These are phyloP conservation scores for Eucalyptus pauciflora DNA, from an alignment of 345 rosid genomes.

Conservation along the genomic window DNA sequence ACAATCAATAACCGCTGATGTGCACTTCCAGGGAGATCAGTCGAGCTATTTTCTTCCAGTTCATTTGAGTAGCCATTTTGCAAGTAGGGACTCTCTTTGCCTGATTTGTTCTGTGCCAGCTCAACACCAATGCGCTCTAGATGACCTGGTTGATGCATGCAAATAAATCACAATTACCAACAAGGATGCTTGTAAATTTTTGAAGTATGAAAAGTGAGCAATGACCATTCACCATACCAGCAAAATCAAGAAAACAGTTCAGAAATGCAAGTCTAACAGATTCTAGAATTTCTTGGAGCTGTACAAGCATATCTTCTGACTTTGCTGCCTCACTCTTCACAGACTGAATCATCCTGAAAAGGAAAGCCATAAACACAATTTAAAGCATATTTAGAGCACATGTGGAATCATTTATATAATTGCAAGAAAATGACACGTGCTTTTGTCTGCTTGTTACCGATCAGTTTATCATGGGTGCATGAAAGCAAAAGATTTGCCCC, in stretches of 20 bases:
- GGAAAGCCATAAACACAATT: neutral
- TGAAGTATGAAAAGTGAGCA: neutral
- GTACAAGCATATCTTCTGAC: conserved; percentile 66
- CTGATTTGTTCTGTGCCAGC: conserved; percentile 34
- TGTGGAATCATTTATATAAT: neutral
- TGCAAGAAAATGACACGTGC: neutral
- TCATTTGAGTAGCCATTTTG: conserved; percentile 60
- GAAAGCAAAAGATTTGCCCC: neutral
- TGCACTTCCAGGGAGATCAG: conserved; percentile 53
- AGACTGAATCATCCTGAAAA: conserved; percentile 75
- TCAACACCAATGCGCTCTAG: conserved; percentile 54
- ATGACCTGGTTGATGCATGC: conserved; percentile 25
- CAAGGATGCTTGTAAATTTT: neutral
- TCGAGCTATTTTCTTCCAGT: conserved; percentile 23
- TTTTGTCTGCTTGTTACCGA: neutral
- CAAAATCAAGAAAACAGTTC: conserved; percentile 96
- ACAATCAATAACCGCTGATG: conserved; percentile 72
- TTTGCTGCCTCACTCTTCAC: conserved; percentile 64
- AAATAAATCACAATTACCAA: neutral
- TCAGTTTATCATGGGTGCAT: neutral
- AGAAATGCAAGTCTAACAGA: conserved; percentile 86
- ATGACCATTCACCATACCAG: conserved; percentile 37
- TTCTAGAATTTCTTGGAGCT: conserved; percentile 81
- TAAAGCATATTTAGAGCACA: neutral
- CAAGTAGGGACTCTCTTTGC: conserved; percentile 31